These are phyloP conservation scores for Sporodiniella umbellata DNA, from an alignment of 371 early-diverging fungal genomes.

Conservation along the genomic window DNA sequence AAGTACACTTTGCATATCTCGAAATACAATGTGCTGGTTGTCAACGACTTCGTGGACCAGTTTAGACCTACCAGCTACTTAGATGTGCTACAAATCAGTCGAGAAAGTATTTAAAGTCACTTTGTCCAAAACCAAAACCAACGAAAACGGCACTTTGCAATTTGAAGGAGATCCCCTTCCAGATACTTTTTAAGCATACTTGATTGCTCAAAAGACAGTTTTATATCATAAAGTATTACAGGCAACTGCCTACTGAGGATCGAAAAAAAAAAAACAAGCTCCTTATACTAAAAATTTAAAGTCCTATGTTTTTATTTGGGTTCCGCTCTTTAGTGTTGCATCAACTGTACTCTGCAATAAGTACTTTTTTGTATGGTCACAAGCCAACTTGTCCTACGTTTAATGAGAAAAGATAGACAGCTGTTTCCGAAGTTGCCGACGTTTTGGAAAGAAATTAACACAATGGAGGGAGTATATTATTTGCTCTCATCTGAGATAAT, in stretches of 20 bases:
- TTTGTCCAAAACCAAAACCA: neutral
- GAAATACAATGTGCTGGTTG: slow-evolving; percentile 1
- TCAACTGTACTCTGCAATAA: too few species aligned
- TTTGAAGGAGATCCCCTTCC: slow-evolving; percentile 6
- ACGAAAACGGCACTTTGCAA: slow-evolving; percentile 5
- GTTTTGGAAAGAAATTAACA: neutral
- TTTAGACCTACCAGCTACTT: slow-evolving; percentile 8
- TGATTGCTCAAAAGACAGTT: too few species aligned
- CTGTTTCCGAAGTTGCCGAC: slow-evolving; percentile 1
- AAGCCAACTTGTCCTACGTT: neutral
- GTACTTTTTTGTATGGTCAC: neutral
- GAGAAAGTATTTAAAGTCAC: slow-evolving; percentile 3
- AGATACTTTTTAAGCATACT: too few species aligned
- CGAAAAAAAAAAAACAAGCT: too few species aligned
- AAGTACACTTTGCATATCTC: slow-evolving; percentile 3
- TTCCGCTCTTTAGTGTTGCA: too few species aligned
- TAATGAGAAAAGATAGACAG: neutral
- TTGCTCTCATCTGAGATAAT: too few species aligned
- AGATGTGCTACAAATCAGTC: slow-evolving; percentile 7
- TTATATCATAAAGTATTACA: too few species aligned
- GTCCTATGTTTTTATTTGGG: too few species aligned
- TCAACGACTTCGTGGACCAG: slow-evolving; percentile 3
- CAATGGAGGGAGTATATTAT: neutral
- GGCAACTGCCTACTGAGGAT: too few species aligned
- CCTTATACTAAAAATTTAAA: too few species aligned